A percentile compares a stretch with the other conserved stretches of the same genome.
These are phyloP conservation scores for Microstegium vimineum DNA, from an alignment of 176 grass and related monocot species.

Conservation along the genomic window DNA sequence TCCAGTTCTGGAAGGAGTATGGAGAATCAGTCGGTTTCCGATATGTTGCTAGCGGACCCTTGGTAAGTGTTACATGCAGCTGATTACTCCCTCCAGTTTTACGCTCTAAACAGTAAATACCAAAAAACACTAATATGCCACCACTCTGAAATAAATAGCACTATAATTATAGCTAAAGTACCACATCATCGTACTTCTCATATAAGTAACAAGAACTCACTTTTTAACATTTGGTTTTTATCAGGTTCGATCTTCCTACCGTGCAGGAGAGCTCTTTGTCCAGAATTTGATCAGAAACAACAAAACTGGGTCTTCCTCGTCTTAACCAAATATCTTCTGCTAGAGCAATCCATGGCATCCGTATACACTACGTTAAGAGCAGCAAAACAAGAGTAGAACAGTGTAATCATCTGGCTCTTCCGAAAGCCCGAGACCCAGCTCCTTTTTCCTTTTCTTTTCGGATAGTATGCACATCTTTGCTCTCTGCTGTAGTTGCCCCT, in stretches of 20 bases:
- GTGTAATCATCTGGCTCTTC: slow-evolving; percentile 11
- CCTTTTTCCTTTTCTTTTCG: not conserved
- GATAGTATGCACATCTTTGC: slow-evolving; percentile 6
- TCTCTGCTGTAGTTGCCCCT: not conserved
- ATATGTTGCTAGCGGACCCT: slow-evolving; percentile 92
- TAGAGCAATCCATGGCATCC: not conserved
- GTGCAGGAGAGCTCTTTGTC: slow-evolving; percentile 89
- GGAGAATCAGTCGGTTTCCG: slow-evolving; percentile 82
- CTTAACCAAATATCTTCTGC: slow-evolving; percentile 24
- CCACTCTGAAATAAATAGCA: not conserved
- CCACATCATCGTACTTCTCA: not conserved
- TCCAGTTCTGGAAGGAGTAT: slow-evolving; percentile 86
- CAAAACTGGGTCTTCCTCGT: slow-evolving; percentile 17
- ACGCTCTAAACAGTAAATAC: not conserved
- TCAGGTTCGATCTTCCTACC: slow-evolving; percentile 89
- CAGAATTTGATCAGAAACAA: slow-evolving; percentile 74
- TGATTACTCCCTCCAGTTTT: not conserved
- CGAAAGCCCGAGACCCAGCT: slow-evolving; percentile 15
- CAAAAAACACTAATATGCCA: not conserved
- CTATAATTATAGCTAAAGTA: not conserved
- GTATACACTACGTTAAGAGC: slow-evolving; percentile 4
- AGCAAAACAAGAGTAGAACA: not conserved
- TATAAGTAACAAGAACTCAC: not conserved
- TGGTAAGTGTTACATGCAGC: slow-evolving; percentile 44
- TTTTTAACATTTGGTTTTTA: slow-evolving; percentile 14